phyloP scores from a whole-genome alignment of 2,329 filamentous ascomycete genomes.

The Colletotrichum tropicicola region DNA sequence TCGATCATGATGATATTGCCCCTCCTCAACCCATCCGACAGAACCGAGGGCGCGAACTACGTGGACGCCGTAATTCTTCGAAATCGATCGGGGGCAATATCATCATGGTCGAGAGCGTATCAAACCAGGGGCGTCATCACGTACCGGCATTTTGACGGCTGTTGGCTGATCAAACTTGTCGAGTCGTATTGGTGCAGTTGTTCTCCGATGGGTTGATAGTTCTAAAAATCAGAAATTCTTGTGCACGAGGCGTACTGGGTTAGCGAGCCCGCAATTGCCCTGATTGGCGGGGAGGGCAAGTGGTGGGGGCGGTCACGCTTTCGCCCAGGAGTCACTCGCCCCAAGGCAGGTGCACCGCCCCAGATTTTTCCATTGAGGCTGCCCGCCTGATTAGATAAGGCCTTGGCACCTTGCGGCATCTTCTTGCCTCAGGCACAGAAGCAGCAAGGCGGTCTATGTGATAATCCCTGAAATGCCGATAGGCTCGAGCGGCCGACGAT shows the following conservation, averaged over 20 bases:
- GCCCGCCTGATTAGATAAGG: slow-evolving; percentile 24
- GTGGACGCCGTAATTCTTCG: not conserved
- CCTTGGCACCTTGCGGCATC: not conserved
- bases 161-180: slow-evolving; percentile 44
- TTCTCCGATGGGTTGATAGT: slow-evolving; percentile 23
- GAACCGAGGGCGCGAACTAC: not conserved
- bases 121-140: slow-evolving; percentile 32
- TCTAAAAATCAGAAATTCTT: slow-evolving; percentile 24
- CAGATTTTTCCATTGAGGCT: not conserved
- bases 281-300: slow-evolving; percentile 27
- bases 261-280: slow-evolving; percentile 29
- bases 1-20: slow-evolving; percentile 24
- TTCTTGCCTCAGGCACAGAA: slow-evolving; percentile 6
- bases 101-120: slow-evolving; percentile 15
- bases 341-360: not conserved
- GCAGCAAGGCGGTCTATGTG: slow-evolving; percentile 6
- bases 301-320: slow-evolving; percentile 29
- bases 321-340: slow-evolving; percentile 3
- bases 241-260: slow-evolving; percentile 22
- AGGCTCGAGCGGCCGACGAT: slow-evolving; percentile 19
- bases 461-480: slow-evolving; percentile 27
- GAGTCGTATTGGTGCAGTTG: slow-evolving; percentile 36
- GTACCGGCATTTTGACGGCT: slow-evolving; percentile 53
- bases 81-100: not conserved
- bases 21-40: slow-evolving; percentile 3